Base-by-base conservation (phyloP, 345 rosid species). In the Corchorus olitorius region DNA sequence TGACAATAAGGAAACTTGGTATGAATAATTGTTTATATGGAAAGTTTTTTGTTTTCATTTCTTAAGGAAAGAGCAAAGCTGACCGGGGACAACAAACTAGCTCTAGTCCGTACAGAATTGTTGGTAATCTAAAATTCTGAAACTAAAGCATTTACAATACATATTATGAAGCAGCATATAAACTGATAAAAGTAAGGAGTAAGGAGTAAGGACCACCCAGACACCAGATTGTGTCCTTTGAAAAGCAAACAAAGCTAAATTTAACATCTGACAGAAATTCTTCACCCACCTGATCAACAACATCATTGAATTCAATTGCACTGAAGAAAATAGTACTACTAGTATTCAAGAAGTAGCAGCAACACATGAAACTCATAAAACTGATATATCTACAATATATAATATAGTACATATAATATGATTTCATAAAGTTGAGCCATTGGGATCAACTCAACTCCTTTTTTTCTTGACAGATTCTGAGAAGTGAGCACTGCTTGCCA, bases 401-500 rank as follows among this genome's bases (percentile, higher is more conserved):
- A 27, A 0, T 0, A 0, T 27, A 27, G 27, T 27, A 27, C 43
- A 39, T 39, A 39, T 39, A 39, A 37, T 39, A 64, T 64, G 53
- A 27, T 52, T 15, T 16, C 19, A 52, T 49, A 16, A 22, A 14
- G 5, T 49, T 34, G 73, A 70, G 35, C 37, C 33, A 20, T 19
- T 54, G 35, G 53, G 27, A n/a, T 10, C 45, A n/a, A 66, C 20
- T 6, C 43, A 39, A 6, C 43, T 6, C 43, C 37, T 16, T 45
- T 16, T 45, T 14, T 70, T 48, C 27, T 62, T 74, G 75, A 73
- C 76, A 73, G 76, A 60, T 43, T 15, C 41, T 27, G 66, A 73
- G 65, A 73, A 73, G 77, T 33, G 70, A 75, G 77, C 68, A 62
- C 69, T 10, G 70, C 60, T 61, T 72, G 27, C 13, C 5, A n/a